Evolutionary conservation across 306 rosid genomes (phyloP).

Genomic region (Malus sieversii): DNA sequence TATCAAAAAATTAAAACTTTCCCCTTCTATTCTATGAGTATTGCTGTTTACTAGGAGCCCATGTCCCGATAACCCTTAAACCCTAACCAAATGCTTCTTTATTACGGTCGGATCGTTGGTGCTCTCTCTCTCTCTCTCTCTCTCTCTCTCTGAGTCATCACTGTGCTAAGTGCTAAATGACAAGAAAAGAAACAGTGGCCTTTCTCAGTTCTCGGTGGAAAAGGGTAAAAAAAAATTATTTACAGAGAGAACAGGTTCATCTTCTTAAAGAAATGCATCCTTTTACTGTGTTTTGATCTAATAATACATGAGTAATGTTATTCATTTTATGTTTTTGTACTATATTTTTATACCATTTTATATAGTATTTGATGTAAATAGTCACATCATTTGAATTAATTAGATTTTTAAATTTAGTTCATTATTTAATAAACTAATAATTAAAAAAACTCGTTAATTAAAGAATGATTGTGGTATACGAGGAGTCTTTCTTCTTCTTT

Average conservation of each 20-base stretch:
- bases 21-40: neutral
- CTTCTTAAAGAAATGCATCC: no score
- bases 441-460: no score
- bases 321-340: no score
- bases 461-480: no score
- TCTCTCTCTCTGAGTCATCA: slow-evolving; percentile 1
- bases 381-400: no score
- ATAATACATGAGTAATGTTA: no score
- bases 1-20: slow-evolving; percentile 1
- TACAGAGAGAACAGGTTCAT: no score
- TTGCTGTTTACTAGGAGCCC: slow-evolving; percentile 35
- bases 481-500: no score
- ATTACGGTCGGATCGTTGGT: slow-evolving; percentile 36
- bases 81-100: slow-evolving; percentile 39
- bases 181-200: slow-evolving; percentile 59
- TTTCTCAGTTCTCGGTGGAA: slow-evolving; percentile 55
- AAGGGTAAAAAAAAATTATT: slow-evolving; percentile 20
- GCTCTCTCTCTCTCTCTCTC: slow-evolving; percentile 10
- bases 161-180: slow-evolving; percentile 53
- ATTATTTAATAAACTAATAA: no score
- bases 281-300: no score
- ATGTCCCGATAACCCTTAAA: slow-evolving; percentile 51
- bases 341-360: accelerated
- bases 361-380: no score
- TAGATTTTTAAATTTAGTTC: no score